A percentile compares a stretch with the other conserved stretches of the same genome.
Conservation (phyloP, 129 eudicot species). For the Cynara cardunculus region DNA sequence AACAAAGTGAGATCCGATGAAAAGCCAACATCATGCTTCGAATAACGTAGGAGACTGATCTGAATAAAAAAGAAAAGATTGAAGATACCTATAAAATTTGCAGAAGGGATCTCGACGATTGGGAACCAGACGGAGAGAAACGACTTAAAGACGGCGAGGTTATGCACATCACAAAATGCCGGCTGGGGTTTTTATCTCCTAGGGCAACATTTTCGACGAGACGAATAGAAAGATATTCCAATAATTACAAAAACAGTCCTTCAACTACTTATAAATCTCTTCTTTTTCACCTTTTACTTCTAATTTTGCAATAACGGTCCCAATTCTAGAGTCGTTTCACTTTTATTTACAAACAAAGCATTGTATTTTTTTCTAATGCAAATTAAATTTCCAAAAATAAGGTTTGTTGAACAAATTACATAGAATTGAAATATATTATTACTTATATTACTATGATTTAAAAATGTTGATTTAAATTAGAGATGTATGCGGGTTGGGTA, state of each 20-base stretch:
- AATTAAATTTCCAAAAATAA: too few species aligned
- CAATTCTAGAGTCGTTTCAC: background rate
- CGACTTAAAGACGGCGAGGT: constrained; percentile 1
- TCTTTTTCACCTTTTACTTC: background rate
- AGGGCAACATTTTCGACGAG: constrained; percentile 24
- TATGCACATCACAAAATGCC: background rate
- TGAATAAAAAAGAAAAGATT: background rate
- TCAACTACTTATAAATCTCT: background rate
- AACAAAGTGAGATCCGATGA: constrained; percentile 4
- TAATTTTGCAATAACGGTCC: background rate
- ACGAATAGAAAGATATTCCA: background rate
- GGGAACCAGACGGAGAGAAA: constrained; percentile 14
- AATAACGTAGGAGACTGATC: background rate
- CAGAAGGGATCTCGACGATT: constrained; percentile 4
- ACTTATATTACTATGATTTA: too few species aligned
- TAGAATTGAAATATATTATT: too few species aligned
- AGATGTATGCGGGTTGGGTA: too few species aligned
- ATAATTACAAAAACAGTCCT: constrained; percentile 1
- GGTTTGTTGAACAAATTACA: too few species aligned
- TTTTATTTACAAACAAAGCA: background rate
- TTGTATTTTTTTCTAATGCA: background rate
- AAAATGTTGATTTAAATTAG: too few species aligned
- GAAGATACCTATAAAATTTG: constrained; percentile 9
- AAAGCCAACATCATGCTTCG: background rate
- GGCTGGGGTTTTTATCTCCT: constrained; percentile 22